Conservation (phyloP, 2,329 filamentous ascomycete genomes). For the Neonectria punicea region DNA sequence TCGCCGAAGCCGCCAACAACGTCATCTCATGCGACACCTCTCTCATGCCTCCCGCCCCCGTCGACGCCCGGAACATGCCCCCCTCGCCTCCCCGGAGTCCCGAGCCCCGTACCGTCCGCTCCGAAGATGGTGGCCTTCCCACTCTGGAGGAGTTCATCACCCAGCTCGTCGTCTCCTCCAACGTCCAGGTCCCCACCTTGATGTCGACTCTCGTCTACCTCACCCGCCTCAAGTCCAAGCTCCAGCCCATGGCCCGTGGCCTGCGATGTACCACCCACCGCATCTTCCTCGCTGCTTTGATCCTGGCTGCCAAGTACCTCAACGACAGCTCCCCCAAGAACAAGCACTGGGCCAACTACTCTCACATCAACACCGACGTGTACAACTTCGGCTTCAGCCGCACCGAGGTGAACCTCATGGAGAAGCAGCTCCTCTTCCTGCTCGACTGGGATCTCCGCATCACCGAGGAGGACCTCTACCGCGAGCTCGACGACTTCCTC, state of each 20-base stretch:
- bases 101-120: conserved; percentile 58
- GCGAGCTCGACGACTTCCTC: conserved; percentile 88
- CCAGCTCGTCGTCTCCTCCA: conserved; percentile 89
- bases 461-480: conserved; percentile 84
- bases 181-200: conserved; percentile 95
- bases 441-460: conserved; percentile 95
- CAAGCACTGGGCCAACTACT: conserved; percentile 99
- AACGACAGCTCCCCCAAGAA: conserved; percentile 99
- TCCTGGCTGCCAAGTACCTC: conserved; percentile 92
- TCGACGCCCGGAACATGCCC: conserved; percentile 49
- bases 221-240: conserved; percentile 80
- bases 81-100: conserved; percentile 64
- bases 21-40: conserved; percentile 82
- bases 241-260: conserved; percentile 94
- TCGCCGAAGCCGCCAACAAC: conserved; percentile 77
- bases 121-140: conserved; percentile 70
- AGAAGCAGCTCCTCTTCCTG: conserved; percentile 96
- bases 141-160: conserved; percentile 91
- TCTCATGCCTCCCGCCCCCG: conserved; percentile 60
- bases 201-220: conserved; percentile 98
- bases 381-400: conserved; percentile 88
- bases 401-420: conserved; percentile 98
- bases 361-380: conserved; percentile 72
- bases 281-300: conserved; percentile 92
- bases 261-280: conserved; percentile 96